Percentiles rank a stretch among this genome's conserved stretches.
These are phyloP conservation scores for Rhododendron griersonianum DNA, from an alignment of 148 eudicot species.

Conservation along the genomic window DNA sequence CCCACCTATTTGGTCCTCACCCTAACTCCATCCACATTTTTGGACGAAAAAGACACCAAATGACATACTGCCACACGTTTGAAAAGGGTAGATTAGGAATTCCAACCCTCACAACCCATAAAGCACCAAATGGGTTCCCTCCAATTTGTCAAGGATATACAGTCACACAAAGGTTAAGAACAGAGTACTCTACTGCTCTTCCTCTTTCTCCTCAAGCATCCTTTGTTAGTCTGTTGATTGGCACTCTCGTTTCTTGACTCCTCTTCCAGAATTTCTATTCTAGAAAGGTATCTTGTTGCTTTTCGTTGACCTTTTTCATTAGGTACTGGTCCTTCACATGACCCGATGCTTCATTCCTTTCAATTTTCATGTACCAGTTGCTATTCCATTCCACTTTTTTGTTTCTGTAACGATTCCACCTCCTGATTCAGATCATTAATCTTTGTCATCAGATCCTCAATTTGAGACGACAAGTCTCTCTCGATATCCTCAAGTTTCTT, in stretches of 20 bases:
- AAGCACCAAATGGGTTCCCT: too few relatives aligned
- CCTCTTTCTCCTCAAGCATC: slow-evolving; percentile 36
- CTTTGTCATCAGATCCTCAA: slow-evolving; percentile 27
- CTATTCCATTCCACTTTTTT: too few relatives aligned
- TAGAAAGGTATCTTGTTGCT: slow-evolving; percentile 41
- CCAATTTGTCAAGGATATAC: too few relatives aligned
- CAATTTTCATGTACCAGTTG: too few relatives aligned
- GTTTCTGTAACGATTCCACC: too few relatives aligned
- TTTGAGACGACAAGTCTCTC: slow-evolving; percentile 24
- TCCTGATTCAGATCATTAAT: slow-evolving; percentile 12
- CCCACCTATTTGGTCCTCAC: too few relatives aligned
- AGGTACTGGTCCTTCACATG: slow-evolving; percentile 31
- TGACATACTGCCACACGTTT: too few relatives aligned
- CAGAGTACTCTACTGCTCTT: not conserved
- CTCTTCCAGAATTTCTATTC: slow-evolving; percentile 44
- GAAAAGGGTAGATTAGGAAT: too few relatives aligned
- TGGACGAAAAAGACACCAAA: too few relatives aligned
- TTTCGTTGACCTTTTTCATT: slow-evolving; percentile 34
- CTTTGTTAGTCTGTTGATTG: not conserved
- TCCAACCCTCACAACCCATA: too few relatives aligned
- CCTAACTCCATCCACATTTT: too few relatives aligned
- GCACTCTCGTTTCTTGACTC: slow-evolving; percentile 32
- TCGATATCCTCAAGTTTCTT: slow-evolving; percentile 1
- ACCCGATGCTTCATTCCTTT: slow-evolving; percentile 30
- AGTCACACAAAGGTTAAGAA: too few relatives aligned